Percentiles rank a stretch among this genome's conserved stretches.
Conservation (phyloP, 2,329 filamentous ascomycete genomes). For the Helminthosporium solani region DNA sequence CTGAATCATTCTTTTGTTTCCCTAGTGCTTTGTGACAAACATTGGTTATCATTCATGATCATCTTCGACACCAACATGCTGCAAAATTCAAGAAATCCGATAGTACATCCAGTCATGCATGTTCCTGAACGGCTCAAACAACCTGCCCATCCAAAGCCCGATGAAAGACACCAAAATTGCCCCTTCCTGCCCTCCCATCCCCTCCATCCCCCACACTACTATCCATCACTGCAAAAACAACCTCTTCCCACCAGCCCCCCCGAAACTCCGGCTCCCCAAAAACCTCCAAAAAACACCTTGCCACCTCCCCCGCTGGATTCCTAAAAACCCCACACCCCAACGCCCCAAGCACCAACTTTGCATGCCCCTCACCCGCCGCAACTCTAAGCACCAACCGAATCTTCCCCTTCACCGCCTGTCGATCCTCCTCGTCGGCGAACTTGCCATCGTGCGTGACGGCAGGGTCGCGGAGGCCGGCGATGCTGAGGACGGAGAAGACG, state of each 20-base stretch:
- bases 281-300: constrained; percentile 62
- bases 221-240: constrained; percentile 65
- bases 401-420: constrained; percentile 61
- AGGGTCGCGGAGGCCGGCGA: constrained; percentile 58
- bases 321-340: constrained; percentile 67
- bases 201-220: too few species aligned
- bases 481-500: constrained; percentile 60
- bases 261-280: constrained; percentile 61
- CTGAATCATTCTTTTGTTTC: neutral
- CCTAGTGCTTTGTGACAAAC: neutral
- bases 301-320: constrained; percentile 65
- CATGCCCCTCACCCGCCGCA: constrained; percentile 58
- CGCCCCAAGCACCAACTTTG: constrained; percentile 65
- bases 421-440: constrained; percentile 40
- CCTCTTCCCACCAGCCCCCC: constrained; percentile 64
- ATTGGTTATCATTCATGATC: too few species aligned
- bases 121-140: constrained; percentile 13
- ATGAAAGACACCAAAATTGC: constrained; percentile 54
- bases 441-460: constrained; percentile 12
- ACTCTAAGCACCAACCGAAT: constrained; percentile 63
- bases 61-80: too few species aligned
- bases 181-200: constrained; percentile 24
- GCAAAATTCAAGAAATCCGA: too few species aligned
- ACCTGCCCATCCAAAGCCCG: constrained; percentile 26
- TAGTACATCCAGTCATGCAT: too few species aligned